These are phyloP conservation scores for Jamesozyma hellenica DNA, from an alignment of 805 yeast genomes.

Conservation along the genomic window DNA sequence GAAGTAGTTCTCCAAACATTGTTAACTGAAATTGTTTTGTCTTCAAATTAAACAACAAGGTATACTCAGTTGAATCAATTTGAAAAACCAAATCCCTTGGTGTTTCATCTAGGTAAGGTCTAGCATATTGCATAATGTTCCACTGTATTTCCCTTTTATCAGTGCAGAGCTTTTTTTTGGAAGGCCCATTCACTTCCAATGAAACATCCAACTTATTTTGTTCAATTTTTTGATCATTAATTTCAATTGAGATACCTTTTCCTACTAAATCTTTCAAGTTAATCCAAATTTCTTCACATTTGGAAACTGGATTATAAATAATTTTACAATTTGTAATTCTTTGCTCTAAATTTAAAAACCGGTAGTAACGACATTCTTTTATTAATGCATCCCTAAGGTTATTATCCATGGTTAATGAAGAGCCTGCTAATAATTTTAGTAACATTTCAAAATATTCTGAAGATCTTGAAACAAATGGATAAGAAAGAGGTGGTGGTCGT, in stretches of 20 bases:
- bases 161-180: neutral
- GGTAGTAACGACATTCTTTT: constrained; percentile 66
- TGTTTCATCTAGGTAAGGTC: constrained; percentile 38
- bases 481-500: constrained; percentile 71
- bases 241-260: constrained; percentile 24
- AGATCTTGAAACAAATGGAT: constrained; percentile 41
- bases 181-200: neutral
- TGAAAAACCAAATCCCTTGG: constrained; percentile 36
- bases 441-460: constrained; percentile 46
- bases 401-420: constrained; percentile 40
- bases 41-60: constrained; percentile 26
- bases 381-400: constrained; percentile 47
- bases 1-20: constrained; percentile 11
- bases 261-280: constrained; percentile 37
- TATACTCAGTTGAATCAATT: constrained; percentile 26
- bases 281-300: constrained; percentile 48
- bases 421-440: constrained; percentile 47
- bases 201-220: neutral
- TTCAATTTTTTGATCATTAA: neutral
- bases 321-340: constrained; percentile 45
- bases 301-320: constrained; percentile 41
- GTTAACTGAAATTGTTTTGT: constrained; percentile 18
- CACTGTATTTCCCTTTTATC: neutral
- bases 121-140: constrained; percentile 29
- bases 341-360: constrained; percentile 69